Base-by-base conservation (phyloP, 768 basidiomycete species). In the Agrocybe praecox region DNA sequence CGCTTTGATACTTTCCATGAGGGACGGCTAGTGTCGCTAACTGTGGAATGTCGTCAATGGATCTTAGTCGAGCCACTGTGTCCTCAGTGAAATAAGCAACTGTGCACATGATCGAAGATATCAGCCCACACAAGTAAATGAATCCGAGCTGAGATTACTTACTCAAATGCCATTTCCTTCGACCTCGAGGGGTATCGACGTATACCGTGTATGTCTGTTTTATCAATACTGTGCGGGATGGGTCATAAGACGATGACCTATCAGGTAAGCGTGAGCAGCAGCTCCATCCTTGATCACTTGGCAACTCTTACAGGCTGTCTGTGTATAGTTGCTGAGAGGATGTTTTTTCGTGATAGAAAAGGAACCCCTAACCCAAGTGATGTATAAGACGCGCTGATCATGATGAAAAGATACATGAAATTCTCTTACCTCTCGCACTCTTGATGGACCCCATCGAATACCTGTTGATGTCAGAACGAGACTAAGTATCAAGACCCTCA, bases 81-180 rank as follows among this genome's bases (percentile, higher is more conserved):
- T 89, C 90, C 56, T 88, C 83, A 0, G 87, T 90, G 65, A 88
- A 92, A 70, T 92, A 92, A 11, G 90, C 90, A 62, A 92, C 90
- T 90, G 62, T 49, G 47, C 45, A 52, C 26, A 26, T 50, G n/a
- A n/a, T n/a, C n/a, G n/a, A n/a, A n/a, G n/a, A 52, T 19, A 55
- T 18, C 36, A 45, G 45, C 42, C 17, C 52, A 26, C 12, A 24
- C 36, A 45, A 33, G 26, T 24, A 32, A 32, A 46, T 22, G 18
- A n/a, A 49, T 14, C 17, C 21, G 32, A 49, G 34, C 42, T 24
- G 50, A 52, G 51, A 40, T 46, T 24, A 70, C 85, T 56, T 66
- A 90, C 90, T 91, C 17, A 92, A 76, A 65, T 92, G 90, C 90
- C 90, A 92, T 68, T 92, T 92, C 57, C 86, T 80, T 64, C 84